Conservation (phyloP, 768 basidiomycete genomes). For the Filobasidium wieringae region DNA sequence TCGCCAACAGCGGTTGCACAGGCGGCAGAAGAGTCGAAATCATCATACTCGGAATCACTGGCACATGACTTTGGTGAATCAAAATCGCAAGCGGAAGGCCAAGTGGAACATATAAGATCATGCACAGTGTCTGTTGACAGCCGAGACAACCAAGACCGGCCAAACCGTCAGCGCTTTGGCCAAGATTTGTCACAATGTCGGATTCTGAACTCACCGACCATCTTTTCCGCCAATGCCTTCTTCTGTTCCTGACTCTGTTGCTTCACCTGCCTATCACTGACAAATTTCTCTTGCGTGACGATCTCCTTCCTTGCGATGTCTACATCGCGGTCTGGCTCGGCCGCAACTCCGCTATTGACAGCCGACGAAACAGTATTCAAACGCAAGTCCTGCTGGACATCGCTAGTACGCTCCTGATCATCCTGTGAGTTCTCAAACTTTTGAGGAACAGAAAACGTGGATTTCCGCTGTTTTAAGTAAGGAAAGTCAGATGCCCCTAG, state of each 20-base stretch:
- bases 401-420: background rate
- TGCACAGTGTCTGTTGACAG: slow-evolving; percentile 11
- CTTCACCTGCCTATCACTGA: background rate
- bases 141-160: background rate
- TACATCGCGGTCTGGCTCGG: background rate
- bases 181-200: background rate
- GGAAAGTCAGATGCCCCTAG: background rate
- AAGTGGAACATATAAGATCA: slow-evolving; percentile 14
- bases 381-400: background rate
- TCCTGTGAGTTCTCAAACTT: too few species aligned
- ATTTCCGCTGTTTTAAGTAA: background rate
- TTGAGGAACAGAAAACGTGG: background rate
- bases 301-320: background rate
- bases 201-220: slow-evolving; percentile 15
- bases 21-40: too few species aligned
- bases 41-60: slow-evolving; percentile 8
- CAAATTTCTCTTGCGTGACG: background rate
- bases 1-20: background rate
- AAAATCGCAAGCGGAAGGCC: slow-evolving; percentile 13
- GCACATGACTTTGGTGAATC: slow-evolving; percentile 10
- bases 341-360: background rate
- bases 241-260: slow-evolving; percentile 3
- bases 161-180: background rate
- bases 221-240: slow-evolving; percentile 13
- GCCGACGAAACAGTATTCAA: background rate